Evolutionary conservation across 345 rosid genomes (phyloP).

Genomic region (Atalantia buxifolia): DNA sequence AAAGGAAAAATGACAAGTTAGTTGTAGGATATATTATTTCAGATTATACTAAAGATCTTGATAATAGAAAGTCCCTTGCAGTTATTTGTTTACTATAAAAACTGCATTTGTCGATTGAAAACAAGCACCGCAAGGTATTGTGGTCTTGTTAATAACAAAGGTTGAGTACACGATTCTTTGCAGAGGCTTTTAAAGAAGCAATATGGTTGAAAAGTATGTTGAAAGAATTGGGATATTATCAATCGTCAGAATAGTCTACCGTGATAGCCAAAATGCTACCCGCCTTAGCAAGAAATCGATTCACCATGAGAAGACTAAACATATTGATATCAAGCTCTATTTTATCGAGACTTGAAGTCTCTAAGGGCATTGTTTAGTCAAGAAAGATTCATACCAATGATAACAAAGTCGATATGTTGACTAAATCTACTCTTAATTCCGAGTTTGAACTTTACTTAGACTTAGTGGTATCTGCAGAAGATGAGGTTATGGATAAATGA

Average conservation of each 20-base stretch:
- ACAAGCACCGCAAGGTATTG: not conserved
- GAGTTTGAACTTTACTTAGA: too few relatives aligned
- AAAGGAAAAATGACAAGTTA: fast-evolving
- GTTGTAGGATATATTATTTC: not conserved
- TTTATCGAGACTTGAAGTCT: too few relatives aligned
- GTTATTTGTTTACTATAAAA: not conserved
- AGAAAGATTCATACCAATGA: too few relatives aligned
- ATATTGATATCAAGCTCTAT: not conserved
- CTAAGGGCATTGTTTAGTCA: not conserved
- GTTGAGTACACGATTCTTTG: fast-evolving
- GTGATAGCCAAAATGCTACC: not conserved
- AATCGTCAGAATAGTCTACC: too few relatives aligned
- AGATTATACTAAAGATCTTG: not conserved
- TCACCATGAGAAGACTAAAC: not conserved
- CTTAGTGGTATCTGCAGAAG: too few relatives aligned
- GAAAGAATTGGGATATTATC: not conserved
- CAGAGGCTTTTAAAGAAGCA: not conserved
- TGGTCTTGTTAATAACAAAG: not conserved
- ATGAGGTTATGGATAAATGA: too few relatives aligned
- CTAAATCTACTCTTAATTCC: too few relatives aligned
- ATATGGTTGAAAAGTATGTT: not conserved
- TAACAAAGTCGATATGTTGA: too few relatives aligned
- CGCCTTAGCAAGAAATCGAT: too few relatives aligned
- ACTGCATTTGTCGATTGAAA: not conserved
- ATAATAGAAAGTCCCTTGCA: not conserved